phyloP scores from a whole-genome alignment of 352 stramenopile genomes.

The Globisporangium polare region DNA sequence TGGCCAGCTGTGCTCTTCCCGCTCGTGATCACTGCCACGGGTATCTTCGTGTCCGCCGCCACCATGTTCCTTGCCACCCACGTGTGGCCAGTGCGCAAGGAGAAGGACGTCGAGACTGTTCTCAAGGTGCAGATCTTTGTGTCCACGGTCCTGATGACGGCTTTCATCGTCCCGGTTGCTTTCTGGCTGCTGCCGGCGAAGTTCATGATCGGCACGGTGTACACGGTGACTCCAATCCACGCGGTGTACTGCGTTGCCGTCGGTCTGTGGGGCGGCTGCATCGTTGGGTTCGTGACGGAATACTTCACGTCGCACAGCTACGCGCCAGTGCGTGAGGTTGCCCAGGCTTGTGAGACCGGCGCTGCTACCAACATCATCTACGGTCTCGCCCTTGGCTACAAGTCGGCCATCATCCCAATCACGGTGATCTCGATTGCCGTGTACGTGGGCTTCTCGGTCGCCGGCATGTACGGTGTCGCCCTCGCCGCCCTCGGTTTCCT shows the following conservation, averaged over 20 bases:
- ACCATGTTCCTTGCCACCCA: constrained; percentile 98
- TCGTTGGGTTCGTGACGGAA: constrained; percentile 98
- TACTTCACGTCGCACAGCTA: constrained; percentile 99
- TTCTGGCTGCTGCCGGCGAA: constrained; percentile 88
- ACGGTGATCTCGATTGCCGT: constrained; percentile 97
- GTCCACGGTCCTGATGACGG: constrained; percentile 96
- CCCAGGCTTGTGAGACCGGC: constrained; percentile 97
- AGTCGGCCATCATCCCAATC: constrained; percentile 99
- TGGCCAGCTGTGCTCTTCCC: constrained; percentile 97
- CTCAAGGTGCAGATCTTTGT: constrained; percentile 98
- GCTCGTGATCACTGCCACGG: constrained; percentile 94
- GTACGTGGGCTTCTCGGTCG: constrained; percentile 96
- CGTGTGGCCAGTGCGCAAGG: constrained; percentile 92
- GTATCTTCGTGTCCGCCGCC: constrained; percentile 96
- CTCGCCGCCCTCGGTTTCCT: constrained; percentile 99
- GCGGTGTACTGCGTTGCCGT: constrained; percentile 93
- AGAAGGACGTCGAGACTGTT: constrained; percentile 95
- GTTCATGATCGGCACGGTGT: constrained; percentile 85
- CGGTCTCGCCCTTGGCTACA: constrained; percentile 98
- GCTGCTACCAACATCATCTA: constrained; percentile 99
- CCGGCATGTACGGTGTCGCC: constrained; percentile 96
- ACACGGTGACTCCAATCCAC: constrained; percentile 77
- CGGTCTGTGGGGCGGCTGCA: constrained; percentile 95
- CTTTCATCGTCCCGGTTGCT: constrained; percentile 89
- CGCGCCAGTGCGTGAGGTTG: constrained; percentile 94